Percentiles rank a stretch among this genome's conserved stretches.
phyloP scores from a whole-genome alignment of 306 rosid species.

The Cercis canadensis region DNA sequence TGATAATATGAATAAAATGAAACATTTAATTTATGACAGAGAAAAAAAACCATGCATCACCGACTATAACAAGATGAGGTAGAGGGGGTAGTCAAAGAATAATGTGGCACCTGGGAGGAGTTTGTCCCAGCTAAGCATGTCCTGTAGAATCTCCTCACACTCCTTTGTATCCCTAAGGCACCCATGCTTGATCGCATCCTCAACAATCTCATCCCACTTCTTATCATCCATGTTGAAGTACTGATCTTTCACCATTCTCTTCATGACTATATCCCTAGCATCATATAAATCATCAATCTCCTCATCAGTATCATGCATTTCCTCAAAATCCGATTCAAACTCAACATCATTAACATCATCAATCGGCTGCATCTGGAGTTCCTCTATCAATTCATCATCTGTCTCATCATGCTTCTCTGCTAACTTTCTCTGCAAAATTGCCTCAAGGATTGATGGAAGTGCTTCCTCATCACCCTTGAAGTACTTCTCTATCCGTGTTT shows the following conservation, averaged over 20 bases:
- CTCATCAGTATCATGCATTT: conserved; percentile 55
- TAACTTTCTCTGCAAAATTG: conserved; percentile 70
- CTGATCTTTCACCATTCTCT: conserved; percentile 57
- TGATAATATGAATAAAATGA: background rate
- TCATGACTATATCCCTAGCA: conserved; percentile 60
- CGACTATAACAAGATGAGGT: background rate
- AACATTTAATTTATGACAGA: background rate
- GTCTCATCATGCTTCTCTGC: conserved; percentile 76
- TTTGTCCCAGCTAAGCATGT: conserved; percentile 67
- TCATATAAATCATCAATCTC: conserved; percentile 75
- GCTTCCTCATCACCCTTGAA: conserved; percentile 72
- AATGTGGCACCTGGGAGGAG: conserved; percentile 59
- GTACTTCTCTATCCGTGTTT: conserved; percentile 62
- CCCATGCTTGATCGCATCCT: conserved; percentile 58
- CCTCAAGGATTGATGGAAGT: conserved; percentile 69
- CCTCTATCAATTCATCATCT: conserved; percentile 73
- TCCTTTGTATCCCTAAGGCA: conserved; percentile 49
- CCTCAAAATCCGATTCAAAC: conserved; percentile 74
- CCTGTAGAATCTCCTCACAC: conserved; percentile 61
- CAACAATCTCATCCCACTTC: conserved; percentile 55
- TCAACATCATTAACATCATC: conserved; percentile 54
- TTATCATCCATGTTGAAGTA: conserved; percentile 63
- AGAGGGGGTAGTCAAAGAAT: background rate
- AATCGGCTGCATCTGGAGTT: conserved; percentile 53
- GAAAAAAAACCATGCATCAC: background rate